phyloP scores from a whole-genome alignment of 768 basidiomycete genomes.

The Trametes elegans region DNA sequence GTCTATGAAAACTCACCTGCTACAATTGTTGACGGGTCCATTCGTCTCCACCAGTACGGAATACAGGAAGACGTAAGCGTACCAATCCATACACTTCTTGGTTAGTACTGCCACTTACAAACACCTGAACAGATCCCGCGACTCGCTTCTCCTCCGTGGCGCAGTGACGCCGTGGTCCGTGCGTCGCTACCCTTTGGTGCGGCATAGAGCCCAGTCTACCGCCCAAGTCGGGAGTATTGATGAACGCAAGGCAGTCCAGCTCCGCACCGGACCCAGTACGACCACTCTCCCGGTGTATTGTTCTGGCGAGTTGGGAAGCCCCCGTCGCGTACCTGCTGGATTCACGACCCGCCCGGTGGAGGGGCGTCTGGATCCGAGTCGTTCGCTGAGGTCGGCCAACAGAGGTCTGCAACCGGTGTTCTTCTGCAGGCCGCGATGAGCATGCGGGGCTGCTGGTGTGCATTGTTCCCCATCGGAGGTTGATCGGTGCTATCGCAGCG shows the following conservation, averaged over 20 bases:
- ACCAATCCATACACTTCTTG: no score
- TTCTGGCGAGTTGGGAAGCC: constrained; percentile 8
- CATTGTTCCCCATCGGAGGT: no score
- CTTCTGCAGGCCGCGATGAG: constrained; percentile 2
- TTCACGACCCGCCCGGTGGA: constrained; percentile 6
- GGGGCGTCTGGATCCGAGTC: not conserved
- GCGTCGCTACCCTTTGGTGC: no score
- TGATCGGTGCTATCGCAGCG: constrained; percentile 12
- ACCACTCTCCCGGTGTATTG: constrained; percentile 1
- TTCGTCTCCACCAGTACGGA: no score
- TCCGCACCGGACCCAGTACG: constrained; percentile 5
- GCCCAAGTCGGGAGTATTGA: not conserved
- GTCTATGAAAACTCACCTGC: no score
- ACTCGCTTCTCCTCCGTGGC: no score
- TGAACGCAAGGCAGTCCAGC: not conserved
- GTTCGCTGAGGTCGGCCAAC: not conserved
- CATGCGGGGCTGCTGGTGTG: no score
- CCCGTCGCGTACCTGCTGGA: constrained; percentile 10
- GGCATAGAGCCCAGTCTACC: not conserved
- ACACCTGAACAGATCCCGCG: no score
- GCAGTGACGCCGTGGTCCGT: no score
- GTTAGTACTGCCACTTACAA: no score
- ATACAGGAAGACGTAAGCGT: no score
- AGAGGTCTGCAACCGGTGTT: constrained; percentile 7
- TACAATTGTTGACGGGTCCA: no score